phyloP scores from a whole-genome alignment of 2,329 filamentous ascomycete species.

The Beauveria brongniartii region DNA sequence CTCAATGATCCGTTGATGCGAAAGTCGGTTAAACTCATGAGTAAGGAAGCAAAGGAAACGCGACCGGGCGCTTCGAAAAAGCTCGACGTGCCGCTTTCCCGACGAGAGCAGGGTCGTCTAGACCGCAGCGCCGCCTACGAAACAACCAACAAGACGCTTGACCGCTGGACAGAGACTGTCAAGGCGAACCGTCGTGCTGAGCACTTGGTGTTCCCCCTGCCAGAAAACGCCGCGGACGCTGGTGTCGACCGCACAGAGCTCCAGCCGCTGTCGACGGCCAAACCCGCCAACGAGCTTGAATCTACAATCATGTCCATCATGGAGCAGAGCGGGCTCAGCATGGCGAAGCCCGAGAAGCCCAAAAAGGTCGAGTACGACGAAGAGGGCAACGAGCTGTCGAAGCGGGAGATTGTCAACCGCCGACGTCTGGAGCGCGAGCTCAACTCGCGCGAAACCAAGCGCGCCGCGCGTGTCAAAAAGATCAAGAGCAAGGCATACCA shows the following conservation, averaged over 20 bases:
- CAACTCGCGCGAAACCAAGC: conserved; percentile 79
- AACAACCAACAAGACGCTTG: conserved; percentile 84
- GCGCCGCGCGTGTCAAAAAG: conserved; percentile 91
- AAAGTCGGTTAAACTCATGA: conserved; percentile 69
- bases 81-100: conserved; percentile 73
- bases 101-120: conserved; percentile 76
- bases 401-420: conserved; percentile 63
- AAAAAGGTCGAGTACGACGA: conserved; percentile 58
- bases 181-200: conserved; percentile 89
- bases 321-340: conserved; percentile 73
- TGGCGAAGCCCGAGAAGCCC: conserved; percentile 35
- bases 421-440: conserved; percentile 75
- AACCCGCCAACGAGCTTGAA: conserved; percentile 73
- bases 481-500: conserved; percentile 98
- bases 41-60: conserved; percentile 49
- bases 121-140: conserved; percentile 77
- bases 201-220: conserved; percentile 79
- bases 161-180: conserved; percentile 90
- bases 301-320: conserved; percentile 80
- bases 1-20: conserved; percentile 69
- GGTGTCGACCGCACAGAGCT: conserved; percentile 56
- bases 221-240: conserved; percentile 57
- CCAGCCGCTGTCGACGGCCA: conserved; percentile 53
- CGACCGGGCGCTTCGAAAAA: conserved; percentile 49
- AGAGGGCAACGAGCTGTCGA: conserved; percentile 62